These are phyloP conservation scores for Penicillium sp. DNA, from an alignment of 2,329 filamentous ascomycete genomes.

Conservation along the genomic window DNA sequence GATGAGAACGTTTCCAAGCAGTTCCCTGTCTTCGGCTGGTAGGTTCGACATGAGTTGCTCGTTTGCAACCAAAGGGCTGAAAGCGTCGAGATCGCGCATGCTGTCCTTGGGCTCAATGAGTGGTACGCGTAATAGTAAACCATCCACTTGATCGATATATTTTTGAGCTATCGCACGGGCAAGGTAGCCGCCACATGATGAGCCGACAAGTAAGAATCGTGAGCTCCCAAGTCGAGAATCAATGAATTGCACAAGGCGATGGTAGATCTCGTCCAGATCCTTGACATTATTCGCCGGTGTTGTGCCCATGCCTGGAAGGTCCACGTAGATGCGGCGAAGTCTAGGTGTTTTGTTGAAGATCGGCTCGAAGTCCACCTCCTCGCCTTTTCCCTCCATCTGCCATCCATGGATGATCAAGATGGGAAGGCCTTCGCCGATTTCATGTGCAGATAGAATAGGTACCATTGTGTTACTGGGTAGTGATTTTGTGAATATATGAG, in stretches of 20 bases:
- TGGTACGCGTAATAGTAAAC: slow-evolving; percentile 28
- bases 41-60: slow-evolving; percentile 25
- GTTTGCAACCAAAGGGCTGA: slow-evolving; percentile 24
- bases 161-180: slow-evolving; percentile 29
- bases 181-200: slow-evolving; percentile 31
- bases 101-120: slow-evolving; percentile 26
- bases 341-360: slow-evolving; percentile 23
- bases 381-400: slow-evolving; percentile 22
- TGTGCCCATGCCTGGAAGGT: slow-evolving; percentile 31
- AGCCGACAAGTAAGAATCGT: slow-evolving; percentile 27
- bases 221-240: slow-evolving; percentile 24
- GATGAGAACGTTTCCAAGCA: slow-evolving; percentile 26
- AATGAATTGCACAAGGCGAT: slow-evolving; percentile 27
- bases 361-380: slow-evolving; percentile 30
- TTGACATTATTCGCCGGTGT: slow-evolving; percentile 27
- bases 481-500: background rate
- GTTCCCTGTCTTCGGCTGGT: slow-evolving; percentile 19
- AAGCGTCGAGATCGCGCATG: slow-evolving; percentile 26
- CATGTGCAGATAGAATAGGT: slow-evolving; percentile 22
- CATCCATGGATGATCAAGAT: slow-evolving; percentile 32
- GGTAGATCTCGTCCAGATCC: slow-evolving; percentile 28
- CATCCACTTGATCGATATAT: slow-evolving; percentile 26
- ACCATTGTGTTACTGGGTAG: slow-evolving; percentile 13
- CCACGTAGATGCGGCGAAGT: slow-evolving; percentile 29
- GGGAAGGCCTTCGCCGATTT: slow-evolving; percentile 27